Percentiles rank a stretch among this genome's conserved stretches.
These are phyloP conservation scores for Pyrus bretschneideri DNA, from an alignment of 306 rosid genomes.

Conservation along the genomic window DNA sequence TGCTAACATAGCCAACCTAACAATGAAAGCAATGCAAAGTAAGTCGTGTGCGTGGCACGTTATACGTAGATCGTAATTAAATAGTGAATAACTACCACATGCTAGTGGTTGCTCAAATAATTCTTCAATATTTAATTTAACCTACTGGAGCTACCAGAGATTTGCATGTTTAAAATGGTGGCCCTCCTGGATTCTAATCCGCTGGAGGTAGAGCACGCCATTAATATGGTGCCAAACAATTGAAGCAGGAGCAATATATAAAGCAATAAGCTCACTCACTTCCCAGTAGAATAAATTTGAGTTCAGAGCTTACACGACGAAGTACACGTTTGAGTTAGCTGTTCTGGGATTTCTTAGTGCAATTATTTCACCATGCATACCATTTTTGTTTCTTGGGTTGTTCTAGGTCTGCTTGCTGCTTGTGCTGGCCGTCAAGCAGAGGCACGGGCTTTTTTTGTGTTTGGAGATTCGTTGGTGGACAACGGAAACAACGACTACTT, in stretches of 20 bases:
- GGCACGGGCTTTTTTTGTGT: slow-evolving; percentile 72
- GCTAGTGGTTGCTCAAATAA: background rate
- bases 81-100: background rate
- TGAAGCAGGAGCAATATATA: slow-evolving; percentile 16
- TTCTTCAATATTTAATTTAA: background rate
- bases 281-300: background rate
- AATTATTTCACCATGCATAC: slow-evolving; percentile 30
- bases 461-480: slow-evolving; percentile 79
- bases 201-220: background rate
- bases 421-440: slow-evolving; percentile 26
- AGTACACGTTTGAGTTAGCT: background rate
- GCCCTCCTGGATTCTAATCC: background rate
- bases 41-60: background rate
- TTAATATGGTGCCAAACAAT: slow-evolving; percentile 12
- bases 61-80: background rate
- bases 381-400: slow-evolving; percentile 10
- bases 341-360: background rate
- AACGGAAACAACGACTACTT: slow-evolving; percentile 70
- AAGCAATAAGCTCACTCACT: slow-evolving; percentile 1
- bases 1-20: background rate
- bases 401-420: slow-evolving; percentile 12
- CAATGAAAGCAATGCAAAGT: background rate
- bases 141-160: background rate
- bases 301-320: background rate
- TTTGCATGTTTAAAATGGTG: background rate